Percentiles rank a stretch among this genome's conserved stretches.
Evolutionary conservation across 1,284 basidiomycete species (phyloP).

Genomic region (Gymnopus androsaceus): DNA sequence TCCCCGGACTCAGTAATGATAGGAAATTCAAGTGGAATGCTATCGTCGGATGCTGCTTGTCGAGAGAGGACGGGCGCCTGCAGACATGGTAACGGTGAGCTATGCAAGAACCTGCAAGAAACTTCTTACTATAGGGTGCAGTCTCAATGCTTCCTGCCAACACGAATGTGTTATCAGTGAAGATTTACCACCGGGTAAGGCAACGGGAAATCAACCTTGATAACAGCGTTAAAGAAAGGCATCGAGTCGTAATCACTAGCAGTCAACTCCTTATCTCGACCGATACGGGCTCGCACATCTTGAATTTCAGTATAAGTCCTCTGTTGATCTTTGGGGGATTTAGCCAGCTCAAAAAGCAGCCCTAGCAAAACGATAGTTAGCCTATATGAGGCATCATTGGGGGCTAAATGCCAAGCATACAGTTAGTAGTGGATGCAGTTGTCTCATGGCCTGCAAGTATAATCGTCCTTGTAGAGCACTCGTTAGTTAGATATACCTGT

Average conservation of each 20-base stretch:
- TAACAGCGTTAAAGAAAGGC: slow-evolving; percentile 23
- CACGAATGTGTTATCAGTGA: background rate
- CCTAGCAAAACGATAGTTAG: no score
- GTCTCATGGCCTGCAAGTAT: slow-evolving; percentile 26
- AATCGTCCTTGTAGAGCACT: slow-evolving; percentile 11
- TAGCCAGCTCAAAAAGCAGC: slow-evolving; percentile 27
- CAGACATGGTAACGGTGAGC: background rate
- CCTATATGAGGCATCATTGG: no score
- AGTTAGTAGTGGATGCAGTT: background rate
- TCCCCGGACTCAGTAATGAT: slow-evolving; percentile 16
- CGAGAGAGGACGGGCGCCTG: slow-evolving; percentile 12
- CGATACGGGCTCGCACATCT: slow-evolving; percentile 13
- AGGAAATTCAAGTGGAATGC: slow-evolving; percentile 22
- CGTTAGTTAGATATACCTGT: background rate
- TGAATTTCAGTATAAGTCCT: slow-evolving; percentile 28
- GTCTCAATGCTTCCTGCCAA: slow-evolving; percentile 23
- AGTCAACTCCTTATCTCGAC: slow-evolving; percentile 24
- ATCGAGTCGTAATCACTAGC: slow-evolving; percentile 32
- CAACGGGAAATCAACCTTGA: slow-evolving; percentile 22
- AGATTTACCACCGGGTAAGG: background rate
- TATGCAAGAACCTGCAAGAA: background rate
- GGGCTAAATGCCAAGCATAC: no score
- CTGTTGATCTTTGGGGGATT: slow-evolving; percentile 26
- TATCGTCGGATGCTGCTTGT: slow-evolving; percentile 20
- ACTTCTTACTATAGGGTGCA: slow-evolving; percentile 21